phyloP scores from a whole-genome alignment of 2,329 filamentous ascomycete species.

The Fusarium mexicanum region DNA sequence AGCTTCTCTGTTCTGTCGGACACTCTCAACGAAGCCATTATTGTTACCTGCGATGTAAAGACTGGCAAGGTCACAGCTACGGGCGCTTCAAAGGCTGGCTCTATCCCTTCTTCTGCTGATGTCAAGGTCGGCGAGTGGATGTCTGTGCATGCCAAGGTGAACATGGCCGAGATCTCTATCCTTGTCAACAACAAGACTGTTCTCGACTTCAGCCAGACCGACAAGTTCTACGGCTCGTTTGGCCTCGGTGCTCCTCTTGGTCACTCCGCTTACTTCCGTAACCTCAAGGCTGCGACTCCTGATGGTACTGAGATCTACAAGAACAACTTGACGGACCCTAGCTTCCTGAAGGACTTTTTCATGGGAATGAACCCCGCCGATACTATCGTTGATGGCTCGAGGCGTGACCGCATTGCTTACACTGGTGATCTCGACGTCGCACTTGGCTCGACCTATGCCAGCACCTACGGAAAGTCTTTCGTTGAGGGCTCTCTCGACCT shows the following conservation, averaged over 20 bases:
- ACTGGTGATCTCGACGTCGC: not conserved
- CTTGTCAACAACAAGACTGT: not conserved
- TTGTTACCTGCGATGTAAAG: not conserved
- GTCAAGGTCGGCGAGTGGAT: not conserved
- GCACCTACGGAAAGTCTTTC: not conserved
- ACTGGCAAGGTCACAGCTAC: not conserved
- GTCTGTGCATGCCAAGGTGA: not conserved
- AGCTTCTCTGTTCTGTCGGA: not conserved
- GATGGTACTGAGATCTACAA: not conserved
- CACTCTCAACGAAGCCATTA: not conserved
- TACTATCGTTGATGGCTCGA: not conserved
- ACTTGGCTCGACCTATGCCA: not conserved
- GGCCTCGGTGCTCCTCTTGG: not conserved
- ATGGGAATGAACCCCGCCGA: not conserved
- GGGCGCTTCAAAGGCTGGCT: not conserved
- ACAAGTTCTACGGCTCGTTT: not conserved
- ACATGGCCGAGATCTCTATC: not conserved
- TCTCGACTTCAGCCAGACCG: not conserved
- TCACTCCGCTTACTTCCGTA: not conserved
- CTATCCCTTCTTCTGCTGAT: accelerated
- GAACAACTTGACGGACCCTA: not conserved
- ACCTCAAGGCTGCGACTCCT: not conserved
- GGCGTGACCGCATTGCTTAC: not conserved
- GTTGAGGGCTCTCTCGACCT: not conserved
- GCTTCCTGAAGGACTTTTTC: not conserved